Evolutionary conservation across 2,329 filamentous ascomycete genomes (phyloP), one percentile per base, ranked within the genome.

Genomic region (Colletotrichum melonis): DNA sequence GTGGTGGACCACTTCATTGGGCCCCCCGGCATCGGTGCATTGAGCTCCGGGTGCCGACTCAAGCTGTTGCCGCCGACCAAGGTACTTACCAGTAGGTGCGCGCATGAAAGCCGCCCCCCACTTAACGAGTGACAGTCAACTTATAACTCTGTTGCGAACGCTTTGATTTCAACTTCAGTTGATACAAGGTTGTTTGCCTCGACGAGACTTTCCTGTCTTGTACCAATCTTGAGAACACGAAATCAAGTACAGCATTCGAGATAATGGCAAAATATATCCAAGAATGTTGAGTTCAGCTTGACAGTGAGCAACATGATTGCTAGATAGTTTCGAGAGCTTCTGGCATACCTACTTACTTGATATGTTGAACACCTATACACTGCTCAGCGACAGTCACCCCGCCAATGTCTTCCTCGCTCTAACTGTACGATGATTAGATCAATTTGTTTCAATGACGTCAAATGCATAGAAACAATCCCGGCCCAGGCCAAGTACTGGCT

Each of bases 1-100:
- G 38, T 26, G 32, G 26, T 19, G 32, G 30, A 30, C 22, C 49
- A 55, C 46, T 54, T 26, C 30, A 38, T 24, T 24, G n/a, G 54
- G n/a, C 16, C 54, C n/a, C 24, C n/a, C 24, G 5, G 32, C 12
- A 60, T 63, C 69, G 65, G 69, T 38, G 38, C 38, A 72, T 42
- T 52, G 32, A 26, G 54, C 65, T 63, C 69, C 69, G 69, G 52
- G n/a, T 32, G 26, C 69, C 59, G 65, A 58, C 42, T 35, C 42
- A 24, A 62, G 35, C 35, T 46, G 35, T 35, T 24, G 24, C 59
- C 38, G 24, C 59, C 11, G 19, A 11, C 26, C 19, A 35, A 35
- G 32, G 32, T 12, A 35, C 30, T 32, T 11, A 32, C 30, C 30
- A 35, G 9, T 35, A 35, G 11, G 32, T 28, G 46, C 62, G n/a